phyloP scores from a whole-genome alignment of 2,329 filamentous ascomycete genomes.

The Alternaria triticimaculans region DNA sequence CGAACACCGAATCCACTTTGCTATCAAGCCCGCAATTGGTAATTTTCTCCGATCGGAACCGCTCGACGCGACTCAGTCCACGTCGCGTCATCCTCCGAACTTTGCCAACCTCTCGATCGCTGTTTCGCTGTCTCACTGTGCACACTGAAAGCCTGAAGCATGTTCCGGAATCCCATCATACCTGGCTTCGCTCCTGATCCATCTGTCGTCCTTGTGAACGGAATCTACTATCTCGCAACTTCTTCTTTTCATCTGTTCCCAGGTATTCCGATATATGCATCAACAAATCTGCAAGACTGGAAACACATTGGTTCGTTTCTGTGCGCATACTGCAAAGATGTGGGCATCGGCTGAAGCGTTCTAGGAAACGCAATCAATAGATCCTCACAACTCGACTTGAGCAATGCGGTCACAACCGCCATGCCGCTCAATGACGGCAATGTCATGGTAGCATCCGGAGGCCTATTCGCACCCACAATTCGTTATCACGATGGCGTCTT shows the following conservation, averaged over 20 bases:
- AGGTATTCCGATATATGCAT: slow-evolving; percentile 58
- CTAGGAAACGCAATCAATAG: neutral
- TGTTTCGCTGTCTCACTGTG: neutral
- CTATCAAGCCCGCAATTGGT: neutral
- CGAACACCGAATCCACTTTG: neutral
- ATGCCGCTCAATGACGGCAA: neutral
- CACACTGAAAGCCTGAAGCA: neutral
- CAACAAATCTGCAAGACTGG: slow-evolving; percentile 59
- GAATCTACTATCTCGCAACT: slow-evolving; percentile 57
- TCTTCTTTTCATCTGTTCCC: slow-evolving; percentile 60
- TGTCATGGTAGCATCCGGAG: neutral
- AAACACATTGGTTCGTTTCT: slow-evolving; percentile 37
- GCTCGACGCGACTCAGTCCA: neutral
- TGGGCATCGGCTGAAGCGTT: neutral
- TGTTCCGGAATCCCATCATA: slow-evolving; percentile 41
- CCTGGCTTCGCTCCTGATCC: slow-evolving; percentile 58
- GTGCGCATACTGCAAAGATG: neutral
- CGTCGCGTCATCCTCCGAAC: neutral
- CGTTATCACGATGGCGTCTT: slow-evolving; percentile 13
- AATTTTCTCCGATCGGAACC: neutral
- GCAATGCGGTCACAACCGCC: neutral
- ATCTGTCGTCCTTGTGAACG: slow-evolving; percentile 47
- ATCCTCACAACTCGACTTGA: neutral
- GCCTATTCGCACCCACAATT: slow-evolving; percentile 2
- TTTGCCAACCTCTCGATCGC: neutral